These are phyloP conservation scores for Fallopia convolvulus DNA, from an alignment of 148 eudicot genomes.

Conservation along the genomic window DNA sequence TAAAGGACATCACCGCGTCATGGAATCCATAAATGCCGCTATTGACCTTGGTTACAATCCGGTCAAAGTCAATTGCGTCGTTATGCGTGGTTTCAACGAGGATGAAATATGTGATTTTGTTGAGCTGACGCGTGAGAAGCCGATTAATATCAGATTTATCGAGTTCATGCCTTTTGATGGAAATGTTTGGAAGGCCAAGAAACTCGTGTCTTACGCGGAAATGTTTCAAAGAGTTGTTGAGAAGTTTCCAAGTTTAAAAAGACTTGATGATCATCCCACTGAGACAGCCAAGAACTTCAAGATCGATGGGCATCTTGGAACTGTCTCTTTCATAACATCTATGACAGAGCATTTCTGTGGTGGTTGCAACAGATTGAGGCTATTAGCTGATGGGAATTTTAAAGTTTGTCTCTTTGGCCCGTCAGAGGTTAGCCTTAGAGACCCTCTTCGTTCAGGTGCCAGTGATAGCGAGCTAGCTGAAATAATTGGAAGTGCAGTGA, in stretches of 20 bases:
- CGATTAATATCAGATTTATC: constrained; percentile 72
- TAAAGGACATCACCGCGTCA: constrained; percentile 82
- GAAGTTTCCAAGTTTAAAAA: no score
- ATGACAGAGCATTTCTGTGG: constrained; percentile 97
- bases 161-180: constrained; percentile 99
- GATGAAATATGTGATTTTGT: constrained; percentile 96
- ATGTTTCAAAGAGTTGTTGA: no score
- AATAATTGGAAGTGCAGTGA: constrained; percentile 79
- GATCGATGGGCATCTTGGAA: constrained; percentile 78
- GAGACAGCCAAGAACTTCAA: constrained; percentile 92
- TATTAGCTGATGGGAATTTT: constrained; percentile 91
- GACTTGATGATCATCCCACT: constrained; percentile 7
- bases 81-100: constrained; percentile 96
- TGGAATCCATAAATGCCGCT: constrained; percentile 73
- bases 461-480: constrained; percentile 63
- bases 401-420: constrained; percentile 98
- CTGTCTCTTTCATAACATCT: constrained; percentile 93
- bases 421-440: constrained; percentile 97
- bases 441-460: constrained; percentile 79
- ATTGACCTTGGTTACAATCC: constrained; percentile 76
- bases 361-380: constrained; percentile 86
- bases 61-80: constrained; percentile 92
- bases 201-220: constrained; percentile 55
- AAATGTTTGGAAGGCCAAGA: constrained; percentile 94
- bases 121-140: constrained; percentile 75